Evolutionary conservation across 805 yeast species (phyloP).

Genomic region (Saturnispora quitensis): DNA sequence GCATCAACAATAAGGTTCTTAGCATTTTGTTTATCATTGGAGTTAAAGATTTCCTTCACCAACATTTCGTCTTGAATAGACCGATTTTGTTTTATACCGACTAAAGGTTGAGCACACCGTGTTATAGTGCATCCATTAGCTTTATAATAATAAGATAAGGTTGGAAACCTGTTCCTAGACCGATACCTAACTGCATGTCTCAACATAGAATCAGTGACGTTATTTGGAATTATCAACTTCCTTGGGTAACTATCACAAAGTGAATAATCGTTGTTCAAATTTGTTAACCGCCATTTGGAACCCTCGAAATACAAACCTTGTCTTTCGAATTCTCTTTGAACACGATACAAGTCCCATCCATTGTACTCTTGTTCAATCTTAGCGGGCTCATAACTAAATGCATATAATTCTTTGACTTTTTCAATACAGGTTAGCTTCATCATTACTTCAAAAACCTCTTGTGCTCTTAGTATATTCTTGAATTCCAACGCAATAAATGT

Average conservation of each 20-base stretch:
- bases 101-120: constrained; percentile 87
- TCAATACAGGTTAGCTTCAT: constrained; percentile 53
- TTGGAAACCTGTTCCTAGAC: constrained; percentile 80
- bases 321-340: constrained; percentile 56
- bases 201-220: constrained; percentile 72
- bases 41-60: constrained; percentile 60
- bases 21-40: constrained; percentile 33
- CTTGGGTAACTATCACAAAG: constrained; percentile 74
- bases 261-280: constrained; percentile 52
- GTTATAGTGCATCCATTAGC: constrained; percentile 70
- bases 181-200: constrained; percentile 79
- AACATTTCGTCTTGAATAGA: constrained; percentile 88
- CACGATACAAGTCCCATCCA: constrained; percentile 69
- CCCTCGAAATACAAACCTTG: constrained; percentile 37
- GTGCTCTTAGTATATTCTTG: constrained; percentile 44
- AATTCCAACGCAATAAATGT: constrained; percentile 75
- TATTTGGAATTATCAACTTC: constrained; percentile 57
- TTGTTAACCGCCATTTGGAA: constrained; percentile 58
- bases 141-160: constrained; percentile 64
- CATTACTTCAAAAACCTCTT: constrained; percentile 65
- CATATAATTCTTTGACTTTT: constrained; percentile 55
- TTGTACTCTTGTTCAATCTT: constrained; percentile 50
- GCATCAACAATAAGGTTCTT: constrained; percentile 76
- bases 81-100: constrained; percentile 79
- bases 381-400: constrained; percentile 73